Evolutionary conservation across 441 rosid genomes (phyloP), one percentile per base, ranked within the genome.

Genomic region (Gossypium laxum): DNA sequence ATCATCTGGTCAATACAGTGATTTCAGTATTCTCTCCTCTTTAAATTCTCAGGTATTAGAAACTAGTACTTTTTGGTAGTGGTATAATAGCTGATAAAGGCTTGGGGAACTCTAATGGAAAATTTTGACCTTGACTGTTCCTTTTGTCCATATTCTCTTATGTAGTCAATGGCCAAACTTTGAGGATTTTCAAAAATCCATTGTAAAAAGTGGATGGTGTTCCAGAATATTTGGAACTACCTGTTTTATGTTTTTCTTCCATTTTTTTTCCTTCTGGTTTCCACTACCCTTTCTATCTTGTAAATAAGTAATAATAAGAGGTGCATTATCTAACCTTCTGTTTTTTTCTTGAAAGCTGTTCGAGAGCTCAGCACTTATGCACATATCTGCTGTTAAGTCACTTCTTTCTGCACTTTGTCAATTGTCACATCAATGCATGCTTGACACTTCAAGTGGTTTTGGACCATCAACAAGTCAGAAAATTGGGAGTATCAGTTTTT

Each of bases 331-430:
- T 91, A 78, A 88, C 82, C 61, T 71, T 67, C 3, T 15, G 69
- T 62, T 68, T 82, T 86, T 81, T 80, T 69, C 78, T 78, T 74
- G 72, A 72, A 72, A 94, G 99, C 85, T 95, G 70, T 95, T 95
- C 76, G 98, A 92, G 87, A 95, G 99, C 90, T 95, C 99, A 11
- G 96, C 96, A 56, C 77, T 92, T 85, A 95, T 95, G 99, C 91
- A 91, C 81, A 78, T 89, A 77, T 88, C 96, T 75, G 96, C 99
- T 38, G 98, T 95, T 76, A 89, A 89, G 81, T 88, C 99, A 71
- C 99, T 95, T 82, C 91, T 95, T 65, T 86, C 88, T 83, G 97
- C 98, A 63, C 87, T 95, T 55, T 81, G 80, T 63, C 92, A 89
- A 82, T 72, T 95, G 76, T 92, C 97, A 52, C 87, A 87, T 80